Conservation (phyloP, 495 filamentous ascomycete species). For the Sphaerosporella brunnea region DNA sequence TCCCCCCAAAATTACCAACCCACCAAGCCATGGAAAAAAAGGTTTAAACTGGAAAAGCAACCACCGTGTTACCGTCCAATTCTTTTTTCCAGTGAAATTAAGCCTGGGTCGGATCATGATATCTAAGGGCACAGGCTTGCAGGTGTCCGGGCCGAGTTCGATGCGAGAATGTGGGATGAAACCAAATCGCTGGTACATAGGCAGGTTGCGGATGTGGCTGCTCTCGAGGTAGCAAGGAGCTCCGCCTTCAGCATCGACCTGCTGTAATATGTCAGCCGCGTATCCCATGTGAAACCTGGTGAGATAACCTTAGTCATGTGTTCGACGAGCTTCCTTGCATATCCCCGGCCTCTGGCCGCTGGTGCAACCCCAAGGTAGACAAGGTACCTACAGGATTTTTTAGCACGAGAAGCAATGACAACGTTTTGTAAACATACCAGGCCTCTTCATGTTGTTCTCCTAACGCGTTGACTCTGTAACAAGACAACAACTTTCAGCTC, state of each 20-base stretch:
- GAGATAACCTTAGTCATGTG: constrained; percentile 44
- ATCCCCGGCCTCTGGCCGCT: constrained; percentile 45
- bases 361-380: constrained; percentile 63
- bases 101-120: constrained; percentile 59
- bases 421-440: constrained; percentile 36
- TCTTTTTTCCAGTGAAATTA: too few relatives aligned
- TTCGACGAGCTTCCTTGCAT: constrained; percentile 48
- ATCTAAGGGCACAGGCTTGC: constrained; percentile 45
- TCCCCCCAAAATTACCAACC: too few relatives aligned
- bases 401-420: too few relatives aligned
- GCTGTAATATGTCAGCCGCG: neutral
- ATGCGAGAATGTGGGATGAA: constrained; percentile 44
- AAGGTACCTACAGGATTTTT: constrained; percentile 36
- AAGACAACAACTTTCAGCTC: constrained; percentile 1
- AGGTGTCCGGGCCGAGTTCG: constrained; percentile 36
- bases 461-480: constrained; percentile 28
- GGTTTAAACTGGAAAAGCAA: too few relatives aligned
- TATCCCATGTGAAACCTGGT: neutral
- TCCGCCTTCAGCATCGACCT: constrained; percentile 48
- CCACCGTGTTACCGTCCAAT: too few relatives aligned
- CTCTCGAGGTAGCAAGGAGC: constrained; percentile 55
- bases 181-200: constrained; percentile 52
- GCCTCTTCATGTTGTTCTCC: constrained; percentile 42
- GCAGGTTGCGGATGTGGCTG: constrained; percentile 45
- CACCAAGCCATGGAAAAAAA: too few relatives aligned